These are phyloP conservation scores for Wickerhamomyces chaumierensis DNA, from an alignment of 805 yeast species.

Conservation along the genomic window DNA sequence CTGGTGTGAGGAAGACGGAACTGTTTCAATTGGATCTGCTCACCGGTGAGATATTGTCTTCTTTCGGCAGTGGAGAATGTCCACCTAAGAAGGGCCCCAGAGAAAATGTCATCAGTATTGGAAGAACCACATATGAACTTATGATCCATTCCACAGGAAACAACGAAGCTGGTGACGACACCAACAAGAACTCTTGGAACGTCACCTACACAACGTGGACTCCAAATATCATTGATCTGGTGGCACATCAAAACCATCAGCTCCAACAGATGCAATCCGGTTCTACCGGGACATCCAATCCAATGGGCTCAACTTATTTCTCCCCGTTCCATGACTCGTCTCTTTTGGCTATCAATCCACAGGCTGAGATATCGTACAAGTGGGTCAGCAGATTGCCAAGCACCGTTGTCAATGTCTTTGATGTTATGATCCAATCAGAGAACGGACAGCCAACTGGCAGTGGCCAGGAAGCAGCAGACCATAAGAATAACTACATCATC, in stretches of 20 bases:
- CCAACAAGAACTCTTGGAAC: slow-evolving; percentile 65
- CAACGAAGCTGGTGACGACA: slow-evolving; percentile 8
- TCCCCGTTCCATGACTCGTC: slow-evolving; percentile 80
- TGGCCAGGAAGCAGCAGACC: slow-evolving; percentile 14
- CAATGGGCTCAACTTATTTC: slow-evolving; percentile 66
- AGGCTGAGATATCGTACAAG: slow-evolving; percentile 48
- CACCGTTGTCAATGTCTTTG: slow-evolving; percentile 70
- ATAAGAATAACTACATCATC: slow-evolving; percentile 28
- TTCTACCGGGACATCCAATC: too few relatives aligned
- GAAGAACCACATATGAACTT: slow-evolving; percentile 62
- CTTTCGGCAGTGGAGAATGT: slow-evolving; percentile 39
- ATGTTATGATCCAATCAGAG: slow-evolving; percentile 31
- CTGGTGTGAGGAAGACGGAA: slow-evolving; percentile 72
- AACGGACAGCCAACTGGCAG: too few relatives aligned
- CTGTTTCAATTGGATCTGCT: slow-evolving; percentile 61
- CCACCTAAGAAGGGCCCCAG: slow-evolving; percentile 2
- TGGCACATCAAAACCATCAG: slow-evolving; percentile 34
- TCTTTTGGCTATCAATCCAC: slow-evolving; percentile 60
- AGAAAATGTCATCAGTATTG: slow-evolving; percentile 40
- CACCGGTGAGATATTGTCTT: slow-evolving; percentile 63
- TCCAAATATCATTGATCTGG: slow-evolving; percentile 69
- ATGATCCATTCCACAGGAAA: slow-evolving; percentile 50
- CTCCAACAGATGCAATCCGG: slow-evolving; percentile 13
- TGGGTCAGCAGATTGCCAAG: slow-evolving; percentile 74
- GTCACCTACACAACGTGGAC: slow-evolving; percentile 86